Conservation (phyloP, 805 yeast genomes). For the Metschnikowia kofuensis region DNA sequence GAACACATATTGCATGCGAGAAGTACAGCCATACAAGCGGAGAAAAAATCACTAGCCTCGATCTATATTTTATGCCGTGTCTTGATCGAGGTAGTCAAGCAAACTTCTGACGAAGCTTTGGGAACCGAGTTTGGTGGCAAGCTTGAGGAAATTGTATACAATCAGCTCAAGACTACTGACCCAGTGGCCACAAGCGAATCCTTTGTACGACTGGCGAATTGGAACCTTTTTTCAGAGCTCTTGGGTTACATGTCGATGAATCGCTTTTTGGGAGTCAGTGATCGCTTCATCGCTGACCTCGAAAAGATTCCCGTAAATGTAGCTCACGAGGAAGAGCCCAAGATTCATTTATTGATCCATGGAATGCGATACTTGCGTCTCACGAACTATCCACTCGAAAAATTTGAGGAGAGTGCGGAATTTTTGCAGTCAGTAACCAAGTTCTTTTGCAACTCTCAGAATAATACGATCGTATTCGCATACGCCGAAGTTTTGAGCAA, state of each 20-base stretch:
- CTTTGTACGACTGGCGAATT: constrained; percentile 81
- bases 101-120: constrained; percentile 67
- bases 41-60: constrained; percentile 79
- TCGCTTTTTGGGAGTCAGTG: constrained; percentile 84
- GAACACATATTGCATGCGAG: constrained; percentile 42
- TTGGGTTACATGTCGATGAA: constrained; percentile 88
- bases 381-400: constrained; percentile 82
- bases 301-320: constrained; percentile 65
- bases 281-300: constrained; percentile 86
- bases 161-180: constrained; percentile 84
- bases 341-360: constrained; percentile 70
- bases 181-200: constrained; percentile 63
- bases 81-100: constrained; percentile 86
- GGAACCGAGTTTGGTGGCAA: constrained; percentile 80
- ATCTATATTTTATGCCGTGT: constrained; percentile 90
- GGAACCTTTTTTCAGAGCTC: constrained; percentile 87
- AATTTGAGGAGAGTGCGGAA: constrained; percentile 90
- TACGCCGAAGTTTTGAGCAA: constrained; percentile 82
- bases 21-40: constrained; percentile 77
- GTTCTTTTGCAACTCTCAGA: constrained; percentile 66
- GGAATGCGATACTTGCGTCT: constrained; percentile 88
- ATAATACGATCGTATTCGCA: constrained; percentile 64
- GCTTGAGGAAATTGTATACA: constrained; percentile 89
- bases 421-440: constrained; percentile 83
- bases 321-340: constrained; percentile 44